Evolutionary conservation across 805 yeast genomes (phyloP), one percentile per base, ranked within the genome.

Genomic region (Priceomyces melissophilus): DNA sequence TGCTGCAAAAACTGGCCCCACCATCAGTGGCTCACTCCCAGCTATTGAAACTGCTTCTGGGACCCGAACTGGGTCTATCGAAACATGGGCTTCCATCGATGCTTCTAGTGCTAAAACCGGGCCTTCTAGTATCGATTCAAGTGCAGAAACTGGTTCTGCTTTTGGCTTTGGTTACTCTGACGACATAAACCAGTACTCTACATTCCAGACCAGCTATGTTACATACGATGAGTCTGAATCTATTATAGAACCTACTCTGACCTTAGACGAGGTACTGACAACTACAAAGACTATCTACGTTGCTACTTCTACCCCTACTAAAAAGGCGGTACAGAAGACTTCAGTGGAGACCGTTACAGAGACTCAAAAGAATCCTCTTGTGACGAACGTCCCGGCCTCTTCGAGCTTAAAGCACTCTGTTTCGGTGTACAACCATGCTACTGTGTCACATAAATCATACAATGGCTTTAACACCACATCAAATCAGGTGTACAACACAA

Each of bases 351-450:
- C 62, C 16, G 38, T 59, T 26, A 38, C 60, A 9, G 42, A 48
- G 6, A 60, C 65, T 3, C 31, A 42, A 25, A 38, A 40, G 25
- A 46, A 65, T 39, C 72, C 72, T 14, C 53, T 67, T 46, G 42
- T 54, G 30, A 54, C 67, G 5, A 48, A 55, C 11, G 32, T 57
- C 27, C 58, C 50, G 7, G 57, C 60, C 10, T 37, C 38, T 20
- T 20, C 25, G 8, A 20, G 25, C 25, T 20, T 20, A 8, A 20
- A 20, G 8, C 25, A 20, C 8, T 20, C 25, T 20, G 25, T 20
- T 20, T 20, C 25, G 8, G 25, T 20, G 8, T 8, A 20, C 25
- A 20, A 20, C 25, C 25, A 20, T 20, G 25, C 25, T 20, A 20
- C 25, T 20, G 25, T 20, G 4, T 20, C 25, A 20, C 25, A 20